These are phyloP conservation scores for Dendrobium officinale DNA, from an alignment of 106 monocot genomes.

Conservation along the genomic window DNA sequence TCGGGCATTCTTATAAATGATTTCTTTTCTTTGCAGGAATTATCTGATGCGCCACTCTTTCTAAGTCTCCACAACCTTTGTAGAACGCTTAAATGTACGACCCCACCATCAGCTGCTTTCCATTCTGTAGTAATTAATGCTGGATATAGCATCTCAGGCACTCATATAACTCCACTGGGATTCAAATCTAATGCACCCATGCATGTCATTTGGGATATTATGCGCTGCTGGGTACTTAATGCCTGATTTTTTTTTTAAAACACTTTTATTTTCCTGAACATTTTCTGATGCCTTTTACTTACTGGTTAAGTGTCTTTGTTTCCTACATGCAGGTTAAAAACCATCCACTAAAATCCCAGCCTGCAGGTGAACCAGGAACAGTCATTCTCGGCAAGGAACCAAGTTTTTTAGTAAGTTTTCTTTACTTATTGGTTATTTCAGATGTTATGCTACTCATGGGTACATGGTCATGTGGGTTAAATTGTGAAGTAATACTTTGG, in stretches of 20 bases:
- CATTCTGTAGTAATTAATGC: constrained; percentile 88
- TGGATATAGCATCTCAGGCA: constrained; percentile 78
- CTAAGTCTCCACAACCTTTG: constrained; percentile 77
- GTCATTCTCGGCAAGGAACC: constrained; percentile 77
- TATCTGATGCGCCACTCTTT: constrained; percentile 77
- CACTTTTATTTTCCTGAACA: background rate
- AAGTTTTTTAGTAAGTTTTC: constrained; percentile 51
- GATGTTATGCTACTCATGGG: background rate
- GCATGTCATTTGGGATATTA: constrained; percentile 91
- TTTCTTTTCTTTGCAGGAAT: constrained; percentile 44
- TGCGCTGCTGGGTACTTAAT: constrained; percentile 81
- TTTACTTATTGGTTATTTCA: background rate
- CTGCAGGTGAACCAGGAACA: constrained; percentile 59
- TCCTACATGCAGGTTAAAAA: constrained; percentile 52
- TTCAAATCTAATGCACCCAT: constrained; percentile 86
- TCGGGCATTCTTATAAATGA: too few relatives aligned
- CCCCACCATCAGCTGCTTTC: constrained; percentile 76
- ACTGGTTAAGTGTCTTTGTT: background rate
- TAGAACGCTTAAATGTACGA: constrained; percentile 81
- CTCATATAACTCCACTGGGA: constrained; percentile 78
- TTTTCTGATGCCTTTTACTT: background rate
- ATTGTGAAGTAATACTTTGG: too few relatives aligned
- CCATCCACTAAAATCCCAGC: constrained; percentile 78
- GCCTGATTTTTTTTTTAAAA: too few relatives aligned
- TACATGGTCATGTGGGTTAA: background rate